These are phyloP conservation scores for Phytophthora niederhauseri DNA, from an alignment of 352 stramenopile genomes.

Conservation along the genomic window DNA sequence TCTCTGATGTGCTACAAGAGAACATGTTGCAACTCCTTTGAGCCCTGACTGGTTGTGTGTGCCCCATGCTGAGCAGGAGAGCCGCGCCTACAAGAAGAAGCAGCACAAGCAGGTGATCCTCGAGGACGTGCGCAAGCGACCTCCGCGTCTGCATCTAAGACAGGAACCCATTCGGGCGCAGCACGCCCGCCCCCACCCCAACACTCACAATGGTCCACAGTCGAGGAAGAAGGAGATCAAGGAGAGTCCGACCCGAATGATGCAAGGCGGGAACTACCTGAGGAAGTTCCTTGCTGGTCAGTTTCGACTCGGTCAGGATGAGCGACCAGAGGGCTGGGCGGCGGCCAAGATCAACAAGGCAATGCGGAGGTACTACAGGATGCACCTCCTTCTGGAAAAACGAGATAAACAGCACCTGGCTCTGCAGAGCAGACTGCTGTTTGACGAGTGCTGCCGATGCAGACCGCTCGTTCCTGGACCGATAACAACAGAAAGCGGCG, in stretches of 20 bases:
- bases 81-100: slow-evolving; percentile 47
- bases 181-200: slow-evolving; percentile 15
- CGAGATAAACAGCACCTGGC: slow-evolving; percentile 52
- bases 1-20: not conserved
- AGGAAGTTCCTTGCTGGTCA: slow-evolving; percentile 50
- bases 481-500: slow-evolving; percentile 55
- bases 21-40: not conserved
- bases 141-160: slow-evolving; percentile 51
- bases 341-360: slow-evolving; percentile 57
- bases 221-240: slow-evolving; percentile 21
- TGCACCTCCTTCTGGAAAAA: slow-evolving; percentile 51
- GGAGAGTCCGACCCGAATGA: slow-evolving; percentile 20
- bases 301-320: slow-evolving; percentile 32
- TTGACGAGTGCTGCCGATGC: slow-evolving; percentile 80
- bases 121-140: slow-evolving; percentile 47
- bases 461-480: slow-evolving; percentile 58
- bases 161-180: slow-evolving; percentile 27
- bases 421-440: slow-evolving; percentile 71
- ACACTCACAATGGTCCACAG: slow-evolving; percentile 9
- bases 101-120: slow-evolving; percentile 71
- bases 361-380: slow-evolving; percentile 61
- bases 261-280: slow-evolving; percentile 37
- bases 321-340: slow-evolving; percentile 63
- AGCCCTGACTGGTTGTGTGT: not conserved
- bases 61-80: slow-evolving; percentile 35